Evolutionary conservation across 176 grass and related monocot genomes (phyloP), one percentile per base, ranked within the genome.

Genomic region (Carex littledalei): DNA sequence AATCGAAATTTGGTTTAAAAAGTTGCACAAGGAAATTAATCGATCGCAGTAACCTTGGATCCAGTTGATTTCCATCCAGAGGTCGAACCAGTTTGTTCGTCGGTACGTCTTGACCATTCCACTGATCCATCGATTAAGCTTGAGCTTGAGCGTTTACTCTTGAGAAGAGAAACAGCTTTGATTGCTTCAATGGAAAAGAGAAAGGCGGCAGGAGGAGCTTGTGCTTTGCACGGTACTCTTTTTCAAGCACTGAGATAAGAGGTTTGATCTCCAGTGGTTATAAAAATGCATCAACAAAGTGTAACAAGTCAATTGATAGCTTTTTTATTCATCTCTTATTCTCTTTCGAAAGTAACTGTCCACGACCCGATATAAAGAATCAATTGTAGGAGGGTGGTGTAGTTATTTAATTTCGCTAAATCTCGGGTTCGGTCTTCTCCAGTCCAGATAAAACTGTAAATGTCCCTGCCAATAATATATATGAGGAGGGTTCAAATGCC

Each of bases 151-250:
- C 18, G 14, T 64, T 66, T 47, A 39, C 21, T 65, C 21, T 65
- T 67, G 20, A 68, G 39, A 26, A 31, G 20, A 68, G 39, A 26
- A 31, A n/a, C 5, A 50, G 81, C 81, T 83, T 67, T 68, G 39
- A 63, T 83, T 81, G 20, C n/a, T 67, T 67, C 35, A 64, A 47
- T 83, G 15, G 37, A 13, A 82, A 45, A 82, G 21, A 63, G 12
- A 66, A 5, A 2, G 24, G 18, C 12, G 26, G 24, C 67, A 81
- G 5, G 37, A 10, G 6, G 81, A 31, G 81, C 81, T 83, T 83
- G 81, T 83, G 81, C 81, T 83, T 5, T 83, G 63, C 81, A 83
- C 81, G 81, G 63, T 83, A 32, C 74, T 2, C 22, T 56, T 43
- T 45, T 55, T 78, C 50, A 71, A 18, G 74, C 6, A 72, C 17